Base-by-base conservation (phyloP, 2,329 filamentous ascomycete species). In the Kalmusia sp. region DNA sequence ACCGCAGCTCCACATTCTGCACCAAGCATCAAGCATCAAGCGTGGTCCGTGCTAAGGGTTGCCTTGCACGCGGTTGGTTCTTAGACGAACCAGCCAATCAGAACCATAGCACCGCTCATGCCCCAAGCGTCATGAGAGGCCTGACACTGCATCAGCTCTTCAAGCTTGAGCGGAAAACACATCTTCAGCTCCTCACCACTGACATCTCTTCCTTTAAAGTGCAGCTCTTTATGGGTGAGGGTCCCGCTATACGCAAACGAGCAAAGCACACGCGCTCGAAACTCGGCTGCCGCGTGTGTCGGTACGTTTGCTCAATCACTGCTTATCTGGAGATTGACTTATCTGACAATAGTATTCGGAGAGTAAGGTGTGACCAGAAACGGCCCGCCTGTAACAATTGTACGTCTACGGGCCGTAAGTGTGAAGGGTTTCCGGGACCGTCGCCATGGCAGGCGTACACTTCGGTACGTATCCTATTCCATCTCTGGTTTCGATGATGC, bases 351-450 rank as follows among this genome's bases (percentile, higher is more conserved):
- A 53, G 51, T n/a, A 28, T 59, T 19, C 64, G 63, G 12, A 57
- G 60, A 41, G 54, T 68, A 12, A 67, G 64, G 41, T 68, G 66
- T 48, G 76, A 77, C 44, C 72, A 78, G 57, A 60, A 55, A 14
- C 61, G 65, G 15, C 74, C 74, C 5, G 65, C 64, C 15, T 76
- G 74, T 52, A 54, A 63, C 6, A 68, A 69, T 37, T 76, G 74
- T 54, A 54, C 62, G 6, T 69, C 62, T 14, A 76, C 73, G 4
- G 71, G 71, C 4, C 68, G 72, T 1, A 64, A 62, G 46, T 76
- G 74, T 49, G 73, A 78, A 48, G 76, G 77, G 19, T 78, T 77
- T 54, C 30, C 25, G 19, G 2, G 21, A 7, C 11, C 22, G 30
- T 12, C 15, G 12, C 14, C 25, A 17, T 34, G 21, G 38, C 6